A percentile compares a stretch with the other conserved stretches of the same genome.
Conservation (phyloP, 441 rosid species). For the Flueggea neowawraea region DNA sequence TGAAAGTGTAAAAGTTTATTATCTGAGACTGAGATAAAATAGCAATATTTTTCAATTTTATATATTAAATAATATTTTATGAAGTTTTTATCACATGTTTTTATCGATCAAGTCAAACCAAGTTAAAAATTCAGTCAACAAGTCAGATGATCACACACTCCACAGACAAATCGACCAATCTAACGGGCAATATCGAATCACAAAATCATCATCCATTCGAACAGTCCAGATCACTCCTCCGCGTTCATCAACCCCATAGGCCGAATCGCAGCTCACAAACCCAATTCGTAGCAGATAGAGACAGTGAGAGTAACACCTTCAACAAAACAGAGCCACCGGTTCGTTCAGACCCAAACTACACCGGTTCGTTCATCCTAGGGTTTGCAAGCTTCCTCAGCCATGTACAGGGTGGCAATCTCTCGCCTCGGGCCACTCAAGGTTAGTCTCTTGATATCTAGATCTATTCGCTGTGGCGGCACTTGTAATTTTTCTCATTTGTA, state of each 20-base stretch:
- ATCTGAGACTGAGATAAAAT: neutral
- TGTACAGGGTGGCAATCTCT: slow-evolving; percentile 58
- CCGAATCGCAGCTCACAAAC: neutral
- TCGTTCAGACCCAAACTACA: neutral
- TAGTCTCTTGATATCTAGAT: neutral
- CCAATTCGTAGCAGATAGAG: too few species aligned
- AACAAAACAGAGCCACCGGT: too few species aligned
- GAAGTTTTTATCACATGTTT: neutral
- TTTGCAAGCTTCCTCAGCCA: slow-evolving; percentile 14
- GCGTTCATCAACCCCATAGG: neutral
- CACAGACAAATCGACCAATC: too few species aligned
- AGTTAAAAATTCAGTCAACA: too few species aligned
- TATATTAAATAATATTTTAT: too few species aligned
- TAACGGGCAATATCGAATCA: neutral
- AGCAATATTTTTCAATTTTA: too few species aligned
- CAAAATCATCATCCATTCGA: neutral
- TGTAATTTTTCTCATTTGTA: too few species aligned
- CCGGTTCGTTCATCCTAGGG: slow-evolving; percentile 13
- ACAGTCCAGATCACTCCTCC: slow-evolving; percentile 12
- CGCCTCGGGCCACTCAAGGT: slow-evolving; percentile 61
- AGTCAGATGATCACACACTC: too few species aligned
- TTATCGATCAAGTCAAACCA: too few species aligned
- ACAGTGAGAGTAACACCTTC: too few species aligned
- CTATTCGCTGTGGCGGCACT: too few species aligned
- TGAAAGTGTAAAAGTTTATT: too few species aligned